Percentiles rank a stretch among this genome's conserved stretches.
Evolutionary conservation across 148 eudicot species (phyloP).

Genomic region (Heliamphora exappendiculata): DNA sequence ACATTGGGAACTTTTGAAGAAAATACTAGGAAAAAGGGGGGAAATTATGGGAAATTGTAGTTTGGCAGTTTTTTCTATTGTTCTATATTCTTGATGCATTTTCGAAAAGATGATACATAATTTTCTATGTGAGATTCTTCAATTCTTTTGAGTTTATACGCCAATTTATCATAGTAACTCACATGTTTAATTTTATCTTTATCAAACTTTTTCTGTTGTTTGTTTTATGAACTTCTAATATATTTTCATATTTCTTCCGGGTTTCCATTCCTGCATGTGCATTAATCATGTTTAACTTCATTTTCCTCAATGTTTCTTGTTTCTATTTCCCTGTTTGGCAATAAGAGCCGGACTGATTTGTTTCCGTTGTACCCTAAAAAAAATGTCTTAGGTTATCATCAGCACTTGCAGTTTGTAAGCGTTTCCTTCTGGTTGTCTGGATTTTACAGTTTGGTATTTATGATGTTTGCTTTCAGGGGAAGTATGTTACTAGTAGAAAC

Average conservation of each 20-base stretch:
- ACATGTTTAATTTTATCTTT: not conserved
- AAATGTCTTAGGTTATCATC: not conserved
- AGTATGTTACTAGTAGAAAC: constrained; percentile 96
- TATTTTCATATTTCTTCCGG: not conserved
- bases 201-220: not conserved
- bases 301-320: not conserved
- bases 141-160: not conserved
- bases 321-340: not conserved
- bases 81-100: not conserved
- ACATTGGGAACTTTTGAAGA: not conserved
- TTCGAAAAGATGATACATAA: not conserved
- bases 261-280: not conserved
- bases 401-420: not conserved
- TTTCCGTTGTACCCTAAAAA: no score
- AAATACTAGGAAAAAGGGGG: not conserved
- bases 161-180: not conserved
- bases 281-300: constrained; percentile 5
- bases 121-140: not conserved
- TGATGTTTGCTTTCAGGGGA: constrained; percentile 49
- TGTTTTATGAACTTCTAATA: not conserved
- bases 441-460: constrained; percentile 7
- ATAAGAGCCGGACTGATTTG: not conserved
- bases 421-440: constrained; percentile 1
- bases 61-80: not conserved
- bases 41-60: not conserved